Percentiles rank a stretch among this genome's conserved stretches.
phyloP scores from a whole-genome alignment of 495 filamentous ascomycete species.

The Beverwykella pulmonaria region DNA sequence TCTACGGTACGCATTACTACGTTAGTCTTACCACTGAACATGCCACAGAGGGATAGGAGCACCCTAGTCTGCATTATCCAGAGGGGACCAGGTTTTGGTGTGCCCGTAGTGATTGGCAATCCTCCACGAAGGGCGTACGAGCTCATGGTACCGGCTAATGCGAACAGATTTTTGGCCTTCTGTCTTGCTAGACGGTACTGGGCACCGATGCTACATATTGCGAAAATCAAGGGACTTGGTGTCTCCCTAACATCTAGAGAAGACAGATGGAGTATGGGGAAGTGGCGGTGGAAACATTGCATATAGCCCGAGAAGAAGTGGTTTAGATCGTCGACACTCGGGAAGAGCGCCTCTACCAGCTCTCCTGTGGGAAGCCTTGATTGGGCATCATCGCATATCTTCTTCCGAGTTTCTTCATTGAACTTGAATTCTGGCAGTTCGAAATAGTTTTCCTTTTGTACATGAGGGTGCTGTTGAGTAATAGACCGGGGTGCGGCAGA shows the following conservation, averaged over 20 bases:
- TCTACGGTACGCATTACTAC: constrained; percentile 10
- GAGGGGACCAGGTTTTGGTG: constrained; percentile 5
- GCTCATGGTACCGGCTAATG: constrained; percentile 17
- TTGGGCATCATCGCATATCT: constrained; percentile 8
- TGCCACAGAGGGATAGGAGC: constrained; percentile 16
- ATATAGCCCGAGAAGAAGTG: constrained; percentile 13
- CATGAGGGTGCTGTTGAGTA: not conserved
- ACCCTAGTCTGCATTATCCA: constrained; percentile 22
- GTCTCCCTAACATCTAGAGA: constrained; percentile 11
- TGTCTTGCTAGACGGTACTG: constrained; percentile 12
- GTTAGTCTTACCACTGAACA: constrained; percentile 20
- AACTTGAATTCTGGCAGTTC: constrained; percentile 6
- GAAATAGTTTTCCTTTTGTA: not conserved
- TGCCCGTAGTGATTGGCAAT: constrained; percentile 6
- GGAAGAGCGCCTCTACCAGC: not conserved
- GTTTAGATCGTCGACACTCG: constrained; percentile 7
- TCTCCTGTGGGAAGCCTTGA: not conserved
- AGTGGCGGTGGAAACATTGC: constrained; percentile 16
- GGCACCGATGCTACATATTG: constrained; percentile 16
- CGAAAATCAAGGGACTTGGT: constrained; percentile 15
- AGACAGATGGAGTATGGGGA: constrained; percentile 11
- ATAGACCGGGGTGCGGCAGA: not conserved
- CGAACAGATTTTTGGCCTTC: constrained; percentile 19
- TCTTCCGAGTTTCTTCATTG: not conserved
- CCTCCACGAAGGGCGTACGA: constrained; percentile 12